Evolutionary conservation across 257 asterid species (phyloP).

Genomic region (Ilex aquifolium): DNA sequence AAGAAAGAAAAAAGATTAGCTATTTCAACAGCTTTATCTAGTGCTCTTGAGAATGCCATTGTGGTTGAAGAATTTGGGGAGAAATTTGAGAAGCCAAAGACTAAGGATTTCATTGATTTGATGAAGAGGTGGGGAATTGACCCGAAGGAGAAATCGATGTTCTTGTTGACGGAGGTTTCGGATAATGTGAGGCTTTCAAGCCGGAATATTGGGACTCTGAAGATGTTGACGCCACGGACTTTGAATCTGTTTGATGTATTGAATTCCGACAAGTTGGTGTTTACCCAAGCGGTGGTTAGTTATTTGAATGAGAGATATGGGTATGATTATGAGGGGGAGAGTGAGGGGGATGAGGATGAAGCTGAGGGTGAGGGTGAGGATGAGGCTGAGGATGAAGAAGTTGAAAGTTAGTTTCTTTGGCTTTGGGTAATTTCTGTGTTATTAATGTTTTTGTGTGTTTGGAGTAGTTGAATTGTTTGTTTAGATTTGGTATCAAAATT

Average conservation of each 20-base stretch:
- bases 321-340: slow-evolving; percentile 24
- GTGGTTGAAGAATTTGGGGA: slow-evolving; percentile 80
- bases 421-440: background rate
- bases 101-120: slow-evolving; percentile 73
- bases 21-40: slow-evolving; percentile 75
- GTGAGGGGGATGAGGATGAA: slow-evolving; percentile 42
- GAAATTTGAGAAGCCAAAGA: slow-evolving; percentile 76
- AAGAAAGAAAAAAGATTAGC: slow-evolving; percentile 86
- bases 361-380: background rate
- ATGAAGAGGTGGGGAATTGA: slow-evolving; percentile 80
- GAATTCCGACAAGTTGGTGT: slow-evolving; percentile 73
- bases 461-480: background rate
- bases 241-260: slow-evolving; percentile 81
- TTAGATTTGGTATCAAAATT: no score
- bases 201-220: slow-evolving; percentile 71
- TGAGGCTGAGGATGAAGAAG: slow-evolving; percentile 21
- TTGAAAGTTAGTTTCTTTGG: slow-evolving; percentile 41
- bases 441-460: background rate
- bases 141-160: slow-evolving; percentile 76
- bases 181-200: slow-evolving; percentile 70
- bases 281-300: slow-evolving; percentile 69
- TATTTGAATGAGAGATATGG: slow-evolving; percentile 87
- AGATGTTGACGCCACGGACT: slow-evolving; percentile 88
- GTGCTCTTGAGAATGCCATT: slow-evolving; percentile 63
- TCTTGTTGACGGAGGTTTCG: slow-evolving; percentile 67